phyloP scores from a whole-genome alignment of 345 rosid species.

The Murraya paniculata region DNA sequence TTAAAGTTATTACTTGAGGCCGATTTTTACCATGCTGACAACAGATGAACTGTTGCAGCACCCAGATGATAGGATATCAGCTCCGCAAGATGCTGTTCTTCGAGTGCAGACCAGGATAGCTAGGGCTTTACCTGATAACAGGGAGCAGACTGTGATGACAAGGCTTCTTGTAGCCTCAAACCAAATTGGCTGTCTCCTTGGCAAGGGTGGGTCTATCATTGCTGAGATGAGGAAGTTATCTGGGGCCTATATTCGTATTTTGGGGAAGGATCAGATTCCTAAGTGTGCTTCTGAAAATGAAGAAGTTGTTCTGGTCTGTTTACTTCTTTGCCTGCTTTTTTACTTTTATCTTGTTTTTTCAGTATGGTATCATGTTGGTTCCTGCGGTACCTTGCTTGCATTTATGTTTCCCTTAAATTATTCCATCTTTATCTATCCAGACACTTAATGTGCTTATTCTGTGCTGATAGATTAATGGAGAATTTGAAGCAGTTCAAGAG shows the following conservation, averaged over 20 bases:
- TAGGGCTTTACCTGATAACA: constrained; percentile 51
- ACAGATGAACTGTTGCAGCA: constrained; percentile 40
- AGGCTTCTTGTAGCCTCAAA: constrained; percentile 62
- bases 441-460: background rate
- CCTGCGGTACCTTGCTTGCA: background rate
- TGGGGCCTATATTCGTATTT: constrained; percentile 67
- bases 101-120: constrained; percentile 61
- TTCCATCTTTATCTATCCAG: background rate
- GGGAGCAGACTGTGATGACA: constrained; percentile 50
- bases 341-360: background rate
- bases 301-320: constrained; percentile 70
- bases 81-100: constrained; percentile 71
- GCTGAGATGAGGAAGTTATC: constrained; percentile 70
- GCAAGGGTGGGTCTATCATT: constrained; percentile 71
- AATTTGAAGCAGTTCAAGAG: constrained; percentile 61
- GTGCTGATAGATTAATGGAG: constrained; percentile 56
- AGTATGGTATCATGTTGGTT: background rate
- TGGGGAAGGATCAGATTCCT: constrained; percentile 71
- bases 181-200: constrained; percentile 81
- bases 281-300: constrained; percentile 72
- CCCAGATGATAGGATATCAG: constrained; percentile 67
- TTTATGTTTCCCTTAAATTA: background rate
- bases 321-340: background rate
- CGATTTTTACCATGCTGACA: constrained; percentile 14
- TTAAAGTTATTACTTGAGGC: constrained; percentile 6